Evolutionary conservation across 2,329 filamentous ascomycete genomes (phyloP).

Genomic region (Lachnellula cervina): DNA sequence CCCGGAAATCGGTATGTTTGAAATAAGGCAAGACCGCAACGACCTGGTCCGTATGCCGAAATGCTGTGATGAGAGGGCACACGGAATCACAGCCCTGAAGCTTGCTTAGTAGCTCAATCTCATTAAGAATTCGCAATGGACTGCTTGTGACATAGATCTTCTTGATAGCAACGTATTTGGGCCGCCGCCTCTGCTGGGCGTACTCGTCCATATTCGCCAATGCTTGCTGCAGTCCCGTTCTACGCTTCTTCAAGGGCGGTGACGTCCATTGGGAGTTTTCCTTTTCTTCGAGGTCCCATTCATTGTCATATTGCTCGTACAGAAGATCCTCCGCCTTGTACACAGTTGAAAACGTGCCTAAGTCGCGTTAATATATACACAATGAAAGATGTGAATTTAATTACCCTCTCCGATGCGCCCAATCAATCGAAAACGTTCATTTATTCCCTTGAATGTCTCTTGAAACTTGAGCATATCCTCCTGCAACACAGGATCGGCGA

Average conservation of each 20-base stretch:
- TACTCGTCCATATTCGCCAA: constrained; percentile 24
- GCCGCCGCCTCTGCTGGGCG: constrained; percentile 40
- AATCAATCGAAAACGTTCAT: constrained; percentile 78
- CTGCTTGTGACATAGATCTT: constrained; percentile 99
- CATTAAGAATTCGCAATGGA: constrained; percentile 88
- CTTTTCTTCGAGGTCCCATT: constrained; percentile 72
- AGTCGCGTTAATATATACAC: constrained; percentile 12
- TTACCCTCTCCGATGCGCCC: constrained; percentile 95
- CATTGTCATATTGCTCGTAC: constrained; percentile 78
- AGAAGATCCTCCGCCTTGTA: constrained; percentile 95
- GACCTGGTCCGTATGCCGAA: constrained; percentile 89
- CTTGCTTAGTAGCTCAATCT: constrained; percentile 88
- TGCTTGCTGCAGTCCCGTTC: constrained; percentile 33
- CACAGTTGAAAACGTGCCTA: constrained; percentile 96
- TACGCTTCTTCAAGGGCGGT: constrained; percentile 57
- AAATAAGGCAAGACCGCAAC: constrained; percentile 94
- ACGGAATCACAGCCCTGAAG: constrained; percentile 78
- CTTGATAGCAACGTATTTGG: constrained; percentile 91
- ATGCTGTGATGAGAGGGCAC: constrained; percentile 95
- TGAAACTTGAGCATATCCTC: constrained; percentile 87
- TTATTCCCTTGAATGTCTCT: constrained; percentile 77
- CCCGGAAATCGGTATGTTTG: constrained; percentile 87
- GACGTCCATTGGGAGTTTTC: constrained; percentile 63
- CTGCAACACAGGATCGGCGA: constrained; percentile 63
- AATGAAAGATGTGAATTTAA: constrained; percentile 1